Percentiles rank a stretch among this genome's conserved stretches.
Evolutionary conservation across 306 rosid species (phyloP).

Genomic region (Trifolium fragiferum): DNA sequence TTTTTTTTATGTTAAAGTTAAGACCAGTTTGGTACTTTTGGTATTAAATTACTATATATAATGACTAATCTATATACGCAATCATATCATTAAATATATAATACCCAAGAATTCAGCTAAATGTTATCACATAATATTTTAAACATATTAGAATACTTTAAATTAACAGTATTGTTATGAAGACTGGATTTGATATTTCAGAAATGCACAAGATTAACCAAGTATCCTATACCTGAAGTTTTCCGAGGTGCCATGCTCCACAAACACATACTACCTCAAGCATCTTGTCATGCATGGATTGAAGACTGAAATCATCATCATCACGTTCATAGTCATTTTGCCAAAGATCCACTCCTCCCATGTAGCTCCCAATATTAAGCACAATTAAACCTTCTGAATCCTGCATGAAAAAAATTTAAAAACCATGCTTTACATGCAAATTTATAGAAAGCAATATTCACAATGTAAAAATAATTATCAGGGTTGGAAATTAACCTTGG

Average conservation of each 20-base stretch:
- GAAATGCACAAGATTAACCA: conserved; percentile 6
- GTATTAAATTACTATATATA: conserved; percentile 22
- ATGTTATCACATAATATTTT: conserved; percentile 16
- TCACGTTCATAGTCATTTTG: conserved; percentile 70
- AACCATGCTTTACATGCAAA: conserved; percentile 24
- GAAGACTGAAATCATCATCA: conserved; percentile 65
- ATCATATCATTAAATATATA: conserved; percentile 25
- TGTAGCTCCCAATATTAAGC: conserved; percentile 83
- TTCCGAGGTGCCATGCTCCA: conserved; percentile 89
- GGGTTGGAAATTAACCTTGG: conserved; percentile 53
- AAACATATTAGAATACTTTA: conserved; percentile 30
- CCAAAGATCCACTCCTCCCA: conserved; percentile 92
- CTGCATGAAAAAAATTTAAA: conserved; percentile 45
- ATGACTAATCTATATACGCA: conserved; percentile 12
- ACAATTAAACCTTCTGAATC: conserved; percentile 82
- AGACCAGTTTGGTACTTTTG: conserved; percentile 17
- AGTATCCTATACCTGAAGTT: conserved; percentile 66
- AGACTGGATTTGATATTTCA: conserved; percentile 32
- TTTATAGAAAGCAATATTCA: conserved; percentile 20
- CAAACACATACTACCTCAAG: conserved; percentile 78
- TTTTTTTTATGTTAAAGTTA: not conserved
- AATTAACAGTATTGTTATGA: conserved; percentile 24
- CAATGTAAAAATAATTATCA: conserved; percentile 27
- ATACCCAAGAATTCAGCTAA: conserved; percentile 24
- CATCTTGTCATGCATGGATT: conserved; percentile 71